phyloP scores from a whole-genome alignment of 345 rosid species.

The Passiflora organensis region DNA sequence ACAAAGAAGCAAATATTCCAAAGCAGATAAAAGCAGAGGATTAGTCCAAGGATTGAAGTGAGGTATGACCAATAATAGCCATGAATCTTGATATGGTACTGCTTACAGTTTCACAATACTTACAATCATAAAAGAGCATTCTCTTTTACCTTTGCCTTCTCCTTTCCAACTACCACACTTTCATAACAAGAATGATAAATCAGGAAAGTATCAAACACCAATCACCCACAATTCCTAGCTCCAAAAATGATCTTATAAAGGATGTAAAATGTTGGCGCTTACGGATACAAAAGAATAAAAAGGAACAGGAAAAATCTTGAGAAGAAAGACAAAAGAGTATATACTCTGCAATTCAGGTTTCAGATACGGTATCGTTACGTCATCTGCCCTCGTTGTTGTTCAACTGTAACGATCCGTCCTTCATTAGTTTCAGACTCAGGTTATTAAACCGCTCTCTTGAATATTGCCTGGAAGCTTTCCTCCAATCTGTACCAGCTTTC shows the following conservation, averaged over 20 bases:
- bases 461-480: slow-evolving; percentile 34
- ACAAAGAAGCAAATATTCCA: too few relatives aligned
- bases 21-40: too few relatives aligned
- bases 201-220: slow-evolving; percentile 8
- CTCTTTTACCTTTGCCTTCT: slow-evolving; percentile 8
- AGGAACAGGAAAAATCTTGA: neutral
- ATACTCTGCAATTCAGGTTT: neutral
- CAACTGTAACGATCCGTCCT: slow-evolving; percentile 25
- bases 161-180: slow-evolving; percentile 6
- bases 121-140: slow-evolving; percentile 20
- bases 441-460: slow-evolving; percentile 27
- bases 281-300: neutral
- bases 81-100: too few relatives aligned
- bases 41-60: too few relatives aligned
- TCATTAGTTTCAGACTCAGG: slow-evolving; percentile 25
- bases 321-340: slow-evolving; percentile 6
- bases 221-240: slow-evolving; percentile 16
- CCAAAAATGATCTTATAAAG: neutral
- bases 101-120: slow-evolving; percentile 13
- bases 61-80: too few relatives aligned
- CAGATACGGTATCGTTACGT: slow-evolving; percentile 13
- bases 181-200: slow-evolving; percentile 10
- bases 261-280: neutral
- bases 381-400: slow-evolving; percentile 25
- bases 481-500: slow-evolving; percentile 36